Conservation (phyloP, 352 stramenopile species). For the Plasmopara halstedii region DNA sequence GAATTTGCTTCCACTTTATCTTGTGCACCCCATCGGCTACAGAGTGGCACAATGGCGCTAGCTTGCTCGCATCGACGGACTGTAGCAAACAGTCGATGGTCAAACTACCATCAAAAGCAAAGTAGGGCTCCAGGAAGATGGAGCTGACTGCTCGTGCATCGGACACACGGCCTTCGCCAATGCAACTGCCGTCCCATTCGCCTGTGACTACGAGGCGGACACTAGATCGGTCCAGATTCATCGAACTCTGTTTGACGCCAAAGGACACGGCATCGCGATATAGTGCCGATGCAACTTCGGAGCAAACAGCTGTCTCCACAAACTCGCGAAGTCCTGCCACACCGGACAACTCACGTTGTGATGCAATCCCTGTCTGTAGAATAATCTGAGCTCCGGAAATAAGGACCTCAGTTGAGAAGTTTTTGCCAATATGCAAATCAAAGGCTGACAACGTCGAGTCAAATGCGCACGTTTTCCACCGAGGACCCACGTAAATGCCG, state of each 20-base stretch:
- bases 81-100: constrained; percentile 70
- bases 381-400: constrained; percentile 71
- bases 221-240: constrained; percentile 70
- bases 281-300: constrained; percentile 59
- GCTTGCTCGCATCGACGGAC: constrained; percentile 40
- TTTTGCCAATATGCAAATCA: constrained; percentile 78
- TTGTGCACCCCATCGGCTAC: constrained; percentile 42
- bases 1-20: constrained; percentile 78
- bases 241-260: constrained; percentile 64
- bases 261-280: constrained; percentile 66
- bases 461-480: constrained; percentile 76
- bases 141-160: constrained; percentile 56
- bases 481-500: constrained; percentile 62
- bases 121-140: constrained; percentile 72
- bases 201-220: constrained; percentile 66
- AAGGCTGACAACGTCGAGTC: constrained; percentile 74
- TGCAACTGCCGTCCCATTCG: constrained; percentile 76
- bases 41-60: constrained; percentile 28
- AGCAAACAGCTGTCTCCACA: constrained; percentile 69
- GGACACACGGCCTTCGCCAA: constrained; percentile 79
- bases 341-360: constrained; percentile 50
- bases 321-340: constrained; percentile 54
- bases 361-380: constrained; percentile 53
- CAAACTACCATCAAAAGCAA: constrained; percentile 41
- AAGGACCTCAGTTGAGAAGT: constrained; percentile 74